Evolutionary conservation across 495 filamentous ascomycete genomes (phyloP).

Genomic region (Penicillium flavigenum): DNA sequence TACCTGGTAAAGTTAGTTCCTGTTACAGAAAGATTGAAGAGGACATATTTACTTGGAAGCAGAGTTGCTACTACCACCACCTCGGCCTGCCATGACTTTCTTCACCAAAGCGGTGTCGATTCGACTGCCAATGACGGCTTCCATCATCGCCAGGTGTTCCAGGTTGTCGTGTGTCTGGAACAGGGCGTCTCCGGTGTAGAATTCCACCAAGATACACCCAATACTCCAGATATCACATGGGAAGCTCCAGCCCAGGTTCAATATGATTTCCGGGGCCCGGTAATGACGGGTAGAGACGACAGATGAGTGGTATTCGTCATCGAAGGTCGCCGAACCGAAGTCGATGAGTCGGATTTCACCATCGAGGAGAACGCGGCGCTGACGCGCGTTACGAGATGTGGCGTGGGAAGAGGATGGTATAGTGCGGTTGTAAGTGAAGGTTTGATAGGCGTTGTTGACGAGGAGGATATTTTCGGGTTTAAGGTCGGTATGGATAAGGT

Average conservation of each 20-base stretch:
- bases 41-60: constrained; percentile 69
- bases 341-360: constrained; percentile 97
- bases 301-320: constrained; percentile 97
- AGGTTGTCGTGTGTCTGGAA: constrained; percentile 99
- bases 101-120: constrained; percentile 76
- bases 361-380: constrained; percentile 84
- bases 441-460: constrained; percentile 86
- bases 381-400: constrained; percentile 71
- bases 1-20: constrained; percentile 54
- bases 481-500: constrained; percentile 96
- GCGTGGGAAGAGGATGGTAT: constrained; percentile 89
- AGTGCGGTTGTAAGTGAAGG: constrained; percentile 92
- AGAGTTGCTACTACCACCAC: constrained; percentile 66
- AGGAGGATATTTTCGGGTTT: constrained; percentile 98
- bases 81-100: constrained; percentile 65
- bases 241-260: constrained; percentile 95
- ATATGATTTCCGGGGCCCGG: constrained; percentile 93
- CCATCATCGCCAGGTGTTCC: constrained; percentile 99
- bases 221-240: constrained; percentile 99
- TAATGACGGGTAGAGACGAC: constrained; percentile 97
- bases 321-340: constrained; percentile 96
- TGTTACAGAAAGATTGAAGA: neutral
- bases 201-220: constrained; percentile 97
- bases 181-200: constrained; percentile 94
- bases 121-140: constrained; percentile 71